Evolutionary conservation across 2,329 filamentous ascomycete species (phyloP).

Genomic region (Nigrograna mackinnonii): DNA sequence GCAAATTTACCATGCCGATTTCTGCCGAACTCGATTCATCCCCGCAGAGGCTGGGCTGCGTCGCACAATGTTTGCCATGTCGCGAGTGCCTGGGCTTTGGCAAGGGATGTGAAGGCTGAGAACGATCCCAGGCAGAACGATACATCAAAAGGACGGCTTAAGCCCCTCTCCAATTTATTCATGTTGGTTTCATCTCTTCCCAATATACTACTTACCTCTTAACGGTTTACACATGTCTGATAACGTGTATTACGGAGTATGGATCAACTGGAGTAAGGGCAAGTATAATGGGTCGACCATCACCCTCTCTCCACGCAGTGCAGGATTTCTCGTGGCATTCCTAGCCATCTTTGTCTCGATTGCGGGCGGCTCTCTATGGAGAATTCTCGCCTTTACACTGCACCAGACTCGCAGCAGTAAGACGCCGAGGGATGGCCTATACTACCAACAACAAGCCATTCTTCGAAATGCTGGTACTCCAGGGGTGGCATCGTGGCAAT

Average conservation of each 20-base stretch:
- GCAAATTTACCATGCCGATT: no score
- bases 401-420: constrained; percentile 18
- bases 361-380: constrained; percentile 17
- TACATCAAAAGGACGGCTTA: no score
- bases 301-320: constrained; percentile 23
- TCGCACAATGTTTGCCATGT: no score
- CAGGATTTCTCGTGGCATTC: constrained; percentile 29
- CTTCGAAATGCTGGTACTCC: constrained; percentile 22
- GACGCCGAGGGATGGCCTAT: constrained; percentile 20
- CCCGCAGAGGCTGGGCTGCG: no score
- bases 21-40: no score
- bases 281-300: constrained; percentile 25
- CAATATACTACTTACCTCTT: no score
- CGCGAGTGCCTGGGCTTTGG: no score
- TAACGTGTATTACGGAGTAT: constrained; percentile 23
- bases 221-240: background rate
- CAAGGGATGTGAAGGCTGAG: no score
- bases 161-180: no score
- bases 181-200: no score
- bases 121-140: no score
- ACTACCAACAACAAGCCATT: constrained; percentile 29
- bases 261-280: constrained; percentile 35
- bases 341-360: constrained; percentile 28
- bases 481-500: constrained; percentile 3
- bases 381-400: constrained; percentile 23